Base-by-base conservation (phyloP, 257 asterid genomes). In the Verbena officinalis region DNA sequence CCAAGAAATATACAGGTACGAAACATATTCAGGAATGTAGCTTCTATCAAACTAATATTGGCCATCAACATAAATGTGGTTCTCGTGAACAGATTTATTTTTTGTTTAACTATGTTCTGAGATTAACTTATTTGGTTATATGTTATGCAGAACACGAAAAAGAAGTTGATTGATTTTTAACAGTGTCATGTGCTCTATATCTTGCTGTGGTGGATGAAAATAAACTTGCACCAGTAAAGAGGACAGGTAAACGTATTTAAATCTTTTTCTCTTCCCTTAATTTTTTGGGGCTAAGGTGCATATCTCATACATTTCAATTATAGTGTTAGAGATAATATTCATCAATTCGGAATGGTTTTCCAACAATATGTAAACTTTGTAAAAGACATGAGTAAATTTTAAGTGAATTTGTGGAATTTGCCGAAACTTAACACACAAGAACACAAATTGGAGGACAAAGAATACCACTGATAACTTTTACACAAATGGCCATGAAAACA, bases 371-470 rank as follows among this genome's bases (percentile, higher is more conserved):
- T 43, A 7, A 68, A 39, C 66, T 33, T 21, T 11, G 16, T 5
- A 4, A 1, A 34, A 17, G 33, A 49, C n/a, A 33, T 21, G 46
- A 19, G 33, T 21, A 69, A 21, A 14, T 19, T 44, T 43, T 19
- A 15, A 44, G 52, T 33, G 52, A 40, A 30, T 52, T 9, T 60
- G 22, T 59, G 59, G 8, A 9, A 38, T 16, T 9, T 34, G 49
- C 42, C 42, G 42, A 51, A 50, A 20, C 8, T 22, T 58, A 46
- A 30, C 38, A 53, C 24, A 22, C 61, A 34, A 45, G 14, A 64
- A 60, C 31, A 56, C n/a, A 66, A 59, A 64, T 22, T 30, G 59
- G 61, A 64, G 54, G 70, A 59, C 24, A 46, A 55, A 55, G 3
- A 3, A 14, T 13, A 21, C 17, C 15, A 46, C 22, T 42, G 24